Percentiles rank a stretch among this genome's conserved stretches.
phyloP scores from a whole-genome alignment of 495 filamentous ascomycete genomes.

The Daldinia bambusicola region DNA sequence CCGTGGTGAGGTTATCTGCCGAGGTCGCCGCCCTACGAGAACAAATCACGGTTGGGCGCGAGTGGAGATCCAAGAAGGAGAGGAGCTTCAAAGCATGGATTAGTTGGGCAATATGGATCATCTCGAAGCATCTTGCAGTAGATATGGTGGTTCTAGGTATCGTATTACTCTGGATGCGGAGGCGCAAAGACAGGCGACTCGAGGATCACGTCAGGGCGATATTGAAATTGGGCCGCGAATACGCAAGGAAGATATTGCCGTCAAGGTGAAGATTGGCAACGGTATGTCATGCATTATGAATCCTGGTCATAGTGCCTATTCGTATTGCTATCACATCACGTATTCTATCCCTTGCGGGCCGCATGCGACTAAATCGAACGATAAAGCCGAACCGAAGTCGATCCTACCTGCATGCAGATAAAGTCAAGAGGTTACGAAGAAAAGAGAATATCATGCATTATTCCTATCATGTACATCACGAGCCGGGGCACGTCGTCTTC shows the following conservation, averaged over 20 bases:
- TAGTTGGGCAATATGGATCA: slow-evolving; percentile 73
- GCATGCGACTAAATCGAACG: slow-evolving; percentile 3
- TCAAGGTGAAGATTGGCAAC: slow-evolving; percentile 54
- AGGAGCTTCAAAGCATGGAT: slow-evolving; percentile 74
- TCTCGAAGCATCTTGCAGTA: slow-evolving; percentile 76
- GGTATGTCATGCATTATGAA: slow-evolving; percentile 19
- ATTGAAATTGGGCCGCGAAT: slow-evolving; percentile 68
- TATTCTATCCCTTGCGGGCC: slow-evolving; percentile 3
- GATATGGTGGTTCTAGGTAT: slow-evolving; percentile 76
- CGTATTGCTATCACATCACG: slow-evolving; percentile 4
- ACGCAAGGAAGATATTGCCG: slow-evolving; percentile 65
- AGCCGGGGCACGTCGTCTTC: background rate
- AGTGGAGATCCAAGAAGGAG: slow-evolving; percentile 64
- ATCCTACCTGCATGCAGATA: background rate
- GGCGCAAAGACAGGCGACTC: slow-evolving; percentile 77
- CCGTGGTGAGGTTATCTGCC: slow-evolving; percentile 87
- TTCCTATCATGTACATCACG: background rate
- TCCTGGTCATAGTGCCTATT: slow-evolving; percentile 6
- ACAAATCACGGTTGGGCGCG: slow-evolving; percentile 78
- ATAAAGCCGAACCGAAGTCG: background rate
- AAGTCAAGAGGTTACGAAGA: background rate
- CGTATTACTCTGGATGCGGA: slow-evolving; percentile 81
- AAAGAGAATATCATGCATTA: background rate
- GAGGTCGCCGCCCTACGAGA: slow-evolving; percentile 95
- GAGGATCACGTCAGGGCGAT: slow-evolving; percentile 78